Evolutionary conservation across 1,284 basidiomycete genomes (phyloP).

Genomic region (Ustilago esculenta): DNA sequence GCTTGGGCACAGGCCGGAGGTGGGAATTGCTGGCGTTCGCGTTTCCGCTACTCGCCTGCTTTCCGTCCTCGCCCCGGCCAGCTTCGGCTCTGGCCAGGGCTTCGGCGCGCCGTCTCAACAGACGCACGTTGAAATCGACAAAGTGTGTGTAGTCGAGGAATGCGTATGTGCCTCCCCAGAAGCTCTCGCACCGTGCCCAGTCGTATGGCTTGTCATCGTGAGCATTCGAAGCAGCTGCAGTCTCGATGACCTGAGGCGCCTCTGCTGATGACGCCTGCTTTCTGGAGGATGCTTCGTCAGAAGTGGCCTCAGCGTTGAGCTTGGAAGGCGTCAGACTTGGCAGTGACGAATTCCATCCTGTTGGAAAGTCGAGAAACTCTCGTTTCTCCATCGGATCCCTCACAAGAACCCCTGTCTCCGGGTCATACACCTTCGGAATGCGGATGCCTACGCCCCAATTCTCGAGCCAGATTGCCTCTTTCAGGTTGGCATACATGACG

Average conservation of each 20-base stretch:
- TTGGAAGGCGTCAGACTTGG: constrained; percentile 9
- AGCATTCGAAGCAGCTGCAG: not conserved
- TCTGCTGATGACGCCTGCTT: not conserved
- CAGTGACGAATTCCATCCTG: constrained; percentile 36
- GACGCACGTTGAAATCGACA: constrained; percentile 38
- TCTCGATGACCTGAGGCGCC: not conserved
- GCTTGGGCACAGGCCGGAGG: constrained; percentile 10
- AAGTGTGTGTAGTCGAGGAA: constrained; percentile 52
- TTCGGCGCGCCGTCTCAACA: constrained; percentile 26
- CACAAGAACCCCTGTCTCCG: constrained; percentile 6
- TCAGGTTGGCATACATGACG: constrained; percentile 53
- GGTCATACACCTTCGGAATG: constrained; percentile 43
- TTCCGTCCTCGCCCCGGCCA: not conserved
- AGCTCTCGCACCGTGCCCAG: constrained; percentile 54
- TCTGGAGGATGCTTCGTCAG: not conserved
- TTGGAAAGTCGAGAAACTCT: constrained; percentile 33
- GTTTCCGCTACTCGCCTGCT: constrained; percentile 1
- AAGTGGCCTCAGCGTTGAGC: constrained; percentile 4
- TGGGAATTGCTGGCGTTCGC: not conserved
- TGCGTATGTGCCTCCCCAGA: constrained; percentile 47
- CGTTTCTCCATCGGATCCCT: constrained; percentile 39
- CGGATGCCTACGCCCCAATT: constrained; percentile 51
- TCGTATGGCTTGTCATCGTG: constrained; percentile 46
- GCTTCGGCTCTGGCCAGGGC: not conserved
- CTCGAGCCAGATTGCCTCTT: constrained; percentile 47